Evolutionary conservation across 306 rosid species (phyloP).

Genomic region (Fragaria ananassa): DNA sequence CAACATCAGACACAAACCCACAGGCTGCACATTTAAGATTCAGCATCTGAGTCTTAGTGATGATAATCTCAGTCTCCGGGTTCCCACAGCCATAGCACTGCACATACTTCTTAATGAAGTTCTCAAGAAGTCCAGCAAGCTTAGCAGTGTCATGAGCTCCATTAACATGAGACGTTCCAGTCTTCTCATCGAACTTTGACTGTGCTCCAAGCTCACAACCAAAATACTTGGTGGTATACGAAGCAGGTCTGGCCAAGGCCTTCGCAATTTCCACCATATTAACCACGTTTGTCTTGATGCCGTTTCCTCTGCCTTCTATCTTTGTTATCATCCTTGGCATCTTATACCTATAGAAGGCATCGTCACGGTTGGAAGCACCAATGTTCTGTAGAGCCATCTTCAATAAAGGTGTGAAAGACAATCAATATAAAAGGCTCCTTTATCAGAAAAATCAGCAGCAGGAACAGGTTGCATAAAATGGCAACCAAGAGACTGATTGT

Average conservation of each 20-base stretch:
- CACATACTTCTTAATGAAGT: constrained; percentile 76
- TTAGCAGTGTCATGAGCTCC: constrained; percentile 78
- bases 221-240: constrained; percentile 72
- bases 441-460: background rate
- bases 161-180: constrained; percentile 66
- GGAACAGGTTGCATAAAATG: constrained; percentile 37
- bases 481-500: constrained; percentile 25
- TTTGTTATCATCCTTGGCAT: constrained; percentile 89
- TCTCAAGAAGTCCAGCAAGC: constrained; percentile 78
- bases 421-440: constrained; percentile 14
- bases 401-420: background rate
- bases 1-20: constrained; percentile 74
- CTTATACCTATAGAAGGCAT: constrained; percentile 88
- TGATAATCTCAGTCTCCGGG: constrained; percentile 76
- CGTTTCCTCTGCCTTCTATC: constrained; percentile 84
- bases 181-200: constrained; percentile 76
- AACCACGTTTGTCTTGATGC: constrained; percentile 75
- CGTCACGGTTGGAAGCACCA: constrained; percentile 77
- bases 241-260: constrained; percentile 76
- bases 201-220: constrained; percentile 91
- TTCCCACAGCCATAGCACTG: constrained; percentile 82
- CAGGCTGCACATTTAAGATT: constrained; percentile 80
- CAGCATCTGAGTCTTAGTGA: constrained; percentile 69
- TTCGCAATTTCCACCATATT: constrained; percentile 85
- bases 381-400: constrained; percentile 75